These are phyloP conservation scores for Grosmannia serpens DNA, from an alignment of 2,329 filamentous ascomycete genomes.

Conservation along the genomic window DNA sequence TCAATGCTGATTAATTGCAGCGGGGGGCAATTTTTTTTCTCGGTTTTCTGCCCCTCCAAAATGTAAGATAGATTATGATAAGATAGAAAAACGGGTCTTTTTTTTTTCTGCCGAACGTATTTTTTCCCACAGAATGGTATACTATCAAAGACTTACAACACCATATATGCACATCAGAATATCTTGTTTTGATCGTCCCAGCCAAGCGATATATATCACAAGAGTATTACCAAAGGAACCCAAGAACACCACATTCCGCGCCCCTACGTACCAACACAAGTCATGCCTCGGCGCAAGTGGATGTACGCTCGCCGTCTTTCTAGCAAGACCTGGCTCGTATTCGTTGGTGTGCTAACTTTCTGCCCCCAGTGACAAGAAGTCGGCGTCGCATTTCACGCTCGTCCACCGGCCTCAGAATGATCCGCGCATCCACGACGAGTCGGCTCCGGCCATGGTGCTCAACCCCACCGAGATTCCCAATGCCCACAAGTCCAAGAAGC, in stretches of 20 bases:
- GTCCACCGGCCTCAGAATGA: slow-evolving; percentile 96
- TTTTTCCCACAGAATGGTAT: background rate
- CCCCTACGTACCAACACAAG: background rate
- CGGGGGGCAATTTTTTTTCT: slow-evolving; percentile 2
- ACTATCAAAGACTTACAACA: background rate
- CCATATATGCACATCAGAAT: background rate
- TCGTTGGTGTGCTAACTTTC: too few relatives aligned
- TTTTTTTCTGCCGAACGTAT: background rate
- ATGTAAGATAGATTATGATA: background rate
- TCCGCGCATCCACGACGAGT: slow-evolving; percentile 85
- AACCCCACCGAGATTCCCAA: slow-evolving; percentile 49
- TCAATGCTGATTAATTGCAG: background rate
- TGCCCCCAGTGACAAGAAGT: slow-evolving; percentile 80
- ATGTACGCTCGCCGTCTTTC: slow-evolving; percentile 24
- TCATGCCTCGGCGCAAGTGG: slow-evolving; percentile 14
- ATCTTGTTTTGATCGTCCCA: background rate
- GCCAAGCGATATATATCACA: background rate
- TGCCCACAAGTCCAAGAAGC: slow-evolving; percentile 45
- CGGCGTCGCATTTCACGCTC: slow-evolving; percentile 82
- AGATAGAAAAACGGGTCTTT: slow-evolving; percentile 1
- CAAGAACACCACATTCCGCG: background rate
- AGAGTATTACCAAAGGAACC: background rate
- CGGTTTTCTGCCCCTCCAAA: background rate
- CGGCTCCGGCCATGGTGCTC: slow-evolving; percentile 82
- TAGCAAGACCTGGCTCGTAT: slow-evolving; percentile 18